Evolutionary conservation across 169 alveolate species (phyloP).

Genomic region (Cryptosporidium ryanae): DNA sequence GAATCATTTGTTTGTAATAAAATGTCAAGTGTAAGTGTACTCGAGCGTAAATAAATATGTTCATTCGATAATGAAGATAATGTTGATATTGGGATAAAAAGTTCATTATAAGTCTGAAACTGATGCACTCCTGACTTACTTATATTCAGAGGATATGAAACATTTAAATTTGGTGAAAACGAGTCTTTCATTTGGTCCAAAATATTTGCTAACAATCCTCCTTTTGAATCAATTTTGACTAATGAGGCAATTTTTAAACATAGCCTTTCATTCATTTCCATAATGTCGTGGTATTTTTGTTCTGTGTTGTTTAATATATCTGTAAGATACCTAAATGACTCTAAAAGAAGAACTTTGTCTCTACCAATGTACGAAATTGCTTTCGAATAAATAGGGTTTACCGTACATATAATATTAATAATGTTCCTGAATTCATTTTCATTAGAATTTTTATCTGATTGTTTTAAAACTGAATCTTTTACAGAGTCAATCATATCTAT

Average conservation of each 20-base stretch:
- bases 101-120: slow-evolving; percentile 14
- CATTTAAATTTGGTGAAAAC: slow-evolving; percentile 1
- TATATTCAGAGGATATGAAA: slow-evolving; percentile 15
- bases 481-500: slow-evolving; percentile 12
- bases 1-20: slow-evolving; percentile 63
- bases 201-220: not conserved
- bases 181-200: not conserved
- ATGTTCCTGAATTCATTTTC: not conserved
- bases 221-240: not conserved
- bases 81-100: not conserved
- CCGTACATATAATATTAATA: slow-evolving; percentile 27
- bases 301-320: slow-evolving; percentile 64
- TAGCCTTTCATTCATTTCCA: slow-evolving; percentile 36
- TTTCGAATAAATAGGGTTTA: slow-evolving; percentile 66
- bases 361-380: slow-evolving; percentile 66
- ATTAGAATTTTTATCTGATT: not conserved
- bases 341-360: slow-evolving; percentile 39
- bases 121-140: not conserved
- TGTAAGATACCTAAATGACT: slow-evolving; percentile 54
- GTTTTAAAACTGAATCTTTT: not conserved
- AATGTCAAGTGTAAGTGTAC: slow-evolving; percentile 57
- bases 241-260: slow-evolving; percentile 9
- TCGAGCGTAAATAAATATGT: slow-evolving; percentile 53
- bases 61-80: slow-evolving; percentile 39
- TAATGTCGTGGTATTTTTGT: slow-evolving; percentile 25